These are phyloP conservation scores for Cutaneotrichosporon mucoides DNA, from an alignment of 1,284 basidiomycete genomes.

Conservation along the genomic window DNA sequence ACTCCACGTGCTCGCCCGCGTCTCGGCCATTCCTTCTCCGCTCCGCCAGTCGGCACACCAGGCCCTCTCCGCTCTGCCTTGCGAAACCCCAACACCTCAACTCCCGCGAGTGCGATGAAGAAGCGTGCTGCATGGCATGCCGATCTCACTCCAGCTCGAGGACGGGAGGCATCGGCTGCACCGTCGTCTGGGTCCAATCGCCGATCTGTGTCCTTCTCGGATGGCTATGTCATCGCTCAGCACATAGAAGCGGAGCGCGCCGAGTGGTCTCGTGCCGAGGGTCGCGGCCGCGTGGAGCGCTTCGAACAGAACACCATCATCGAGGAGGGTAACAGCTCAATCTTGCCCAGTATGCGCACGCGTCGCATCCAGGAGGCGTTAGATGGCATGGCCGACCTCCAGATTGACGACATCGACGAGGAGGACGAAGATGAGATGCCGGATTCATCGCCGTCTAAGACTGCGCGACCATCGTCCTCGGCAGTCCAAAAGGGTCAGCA, in stretches of 20 bases:
- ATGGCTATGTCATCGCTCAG: conserved; percentile 58
- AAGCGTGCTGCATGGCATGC: conserved; percentile 43
- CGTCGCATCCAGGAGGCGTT: conserved; percentile 75
- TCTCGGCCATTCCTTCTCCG: conserved; percentile 25
- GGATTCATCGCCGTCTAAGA: conserved; percentile 61
- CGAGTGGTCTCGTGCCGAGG: conserved; percentile 26
- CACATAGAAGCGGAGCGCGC: conserved; percentile 6
- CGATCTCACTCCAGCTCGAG: conserved; percentile 33
- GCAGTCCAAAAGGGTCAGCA: not conserved
- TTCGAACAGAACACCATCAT: conserved; percentile 8
- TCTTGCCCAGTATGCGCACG: conserved; percentile 63
- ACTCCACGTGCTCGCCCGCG: conserved; percentile 18
- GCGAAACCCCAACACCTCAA: conserved; percentile 31
- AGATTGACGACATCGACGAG: conserved; percentile 53
- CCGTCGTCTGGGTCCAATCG: conserved; percentile 41
- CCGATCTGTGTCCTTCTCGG: conserved; percentile 89
- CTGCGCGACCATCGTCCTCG: conserved; percentile 39
- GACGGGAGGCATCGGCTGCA: conserved; percentile 7
- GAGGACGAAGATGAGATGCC: conserved; percentile 29
- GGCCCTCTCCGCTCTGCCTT: conserved; percentile 39
- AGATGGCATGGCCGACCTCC: conserved; percentile 62
- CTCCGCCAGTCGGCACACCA: conserved; percentile 12
- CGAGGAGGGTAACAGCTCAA: conserved; percentile 35
- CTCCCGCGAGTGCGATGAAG: conserved; percentile 46
- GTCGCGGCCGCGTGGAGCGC: conserved; percentile 13